Evolutionary conservation across 176 grass and related monocot genomes (phyloP).

Genomic region (Musa troglodytarum): DNA sequence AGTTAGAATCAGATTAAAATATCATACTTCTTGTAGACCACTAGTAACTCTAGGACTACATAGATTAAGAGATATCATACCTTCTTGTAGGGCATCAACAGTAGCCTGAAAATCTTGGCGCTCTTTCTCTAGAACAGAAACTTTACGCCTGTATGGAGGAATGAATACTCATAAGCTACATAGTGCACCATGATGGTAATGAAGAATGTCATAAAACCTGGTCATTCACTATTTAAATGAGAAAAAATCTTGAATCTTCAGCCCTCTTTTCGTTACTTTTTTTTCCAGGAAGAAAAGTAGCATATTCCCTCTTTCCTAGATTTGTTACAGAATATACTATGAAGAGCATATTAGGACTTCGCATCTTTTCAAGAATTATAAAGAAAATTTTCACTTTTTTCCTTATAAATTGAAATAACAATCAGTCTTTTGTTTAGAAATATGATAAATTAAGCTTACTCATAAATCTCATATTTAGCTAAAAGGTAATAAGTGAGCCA

Average conservation of each 20-base stretch:
- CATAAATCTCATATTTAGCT: too few species aligned
- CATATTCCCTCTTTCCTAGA: neutral
- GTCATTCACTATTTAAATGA: neutral
- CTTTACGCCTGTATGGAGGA: conserved; percentile 58
- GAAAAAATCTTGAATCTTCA: neutral
- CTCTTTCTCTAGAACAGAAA: conserved; percentile 86
- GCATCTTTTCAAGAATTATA: too few species aligned
- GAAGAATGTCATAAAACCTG: neutral
- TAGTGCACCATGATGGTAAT: neutral
- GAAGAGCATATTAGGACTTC: neutral
- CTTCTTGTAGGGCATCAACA: conserved; percentile 93
- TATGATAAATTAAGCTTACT: too few species aligned
- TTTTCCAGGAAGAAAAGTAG: neutral
- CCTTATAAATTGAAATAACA: too few species aligned
- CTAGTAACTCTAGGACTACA: neutral
- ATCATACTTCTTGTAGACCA: conserved; percentile 64
- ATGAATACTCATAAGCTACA: conserved; percentile 12
- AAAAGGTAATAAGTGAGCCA: too few species aligned
- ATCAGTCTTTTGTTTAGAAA: too few species aligned
- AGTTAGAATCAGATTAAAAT: neutral
- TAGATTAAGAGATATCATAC: conserved; percentile 15
- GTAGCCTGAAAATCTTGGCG: conserved; percentile 89
- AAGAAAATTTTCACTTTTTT: too few species aligned
- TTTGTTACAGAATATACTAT: neutral
- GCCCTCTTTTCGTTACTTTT: neutral